A percentile compares a stretch with the other conserved stretches of the same genome.
Evolutionary conservation across 2,329 filamentous ascomycete genomes (phyloP).

Genomic region (Aureobasidium sp.): DNA sequence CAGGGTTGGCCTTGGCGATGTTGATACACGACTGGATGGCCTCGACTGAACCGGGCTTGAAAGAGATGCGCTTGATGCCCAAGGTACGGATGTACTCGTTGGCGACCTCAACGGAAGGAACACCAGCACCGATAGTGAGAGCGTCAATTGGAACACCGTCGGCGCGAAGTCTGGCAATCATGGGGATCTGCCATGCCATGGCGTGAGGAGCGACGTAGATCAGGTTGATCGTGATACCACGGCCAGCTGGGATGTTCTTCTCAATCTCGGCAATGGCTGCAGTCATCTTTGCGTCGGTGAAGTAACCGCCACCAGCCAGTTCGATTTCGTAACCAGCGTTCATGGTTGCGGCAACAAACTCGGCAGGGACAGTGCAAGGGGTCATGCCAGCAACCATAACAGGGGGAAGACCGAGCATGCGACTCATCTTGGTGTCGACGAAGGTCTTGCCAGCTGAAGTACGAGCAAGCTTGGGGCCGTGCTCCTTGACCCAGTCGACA

Average conservation of each 20-base stretch:
- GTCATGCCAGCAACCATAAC: slow-evolving; percentile 94
- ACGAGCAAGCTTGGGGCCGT: slow-evolving; percentile 84
- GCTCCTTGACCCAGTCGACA: slow-evolving; percentile 95
- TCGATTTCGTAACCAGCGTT: slow-evolving; percentile 93
- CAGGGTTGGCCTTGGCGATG: slow-evolving; percentile 88
- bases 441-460: slow-evolving; percentile 84
- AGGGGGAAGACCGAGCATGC: slow-evolving; percentile 75
- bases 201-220: slow-evolving; percentile 87
- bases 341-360: slow-evolving; percentile 89
- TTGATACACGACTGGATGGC: slow-evolving; percentile 86
- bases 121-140: slow-evolving; percentile 85
- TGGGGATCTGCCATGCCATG: slow-evolving; percentile 87
- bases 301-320: slow-evolving; percentile 84
- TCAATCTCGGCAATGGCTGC: slow-evolving; percentile 79
- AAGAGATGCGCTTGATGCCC: slow-evolving; percentile 84
- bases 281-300: slow-evolving; percentile 74
- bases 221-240: slow-evolving; percentile 81
- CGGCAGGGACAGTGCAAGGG: slow-evolving; percentile 79
- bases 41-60: slow-evolving; percentile 87
- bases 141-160: slow-evolving; percentile 89
- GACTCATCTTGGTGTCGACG: slow-evolving; percentile 94
- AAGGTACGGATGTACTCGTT: slow-evolving; percentile 92
- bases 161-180: slow-evolving; percentile 70
- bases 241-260: slow-evolving; percentile 71
- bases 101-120: slow-evolving; percentile 87